These are phyloP conservation scores for Hypomontagnella monticulosa DNA, from an alignment of 495 filamentous ascomycete genomes.

Conservation along the genomic window DNA sequence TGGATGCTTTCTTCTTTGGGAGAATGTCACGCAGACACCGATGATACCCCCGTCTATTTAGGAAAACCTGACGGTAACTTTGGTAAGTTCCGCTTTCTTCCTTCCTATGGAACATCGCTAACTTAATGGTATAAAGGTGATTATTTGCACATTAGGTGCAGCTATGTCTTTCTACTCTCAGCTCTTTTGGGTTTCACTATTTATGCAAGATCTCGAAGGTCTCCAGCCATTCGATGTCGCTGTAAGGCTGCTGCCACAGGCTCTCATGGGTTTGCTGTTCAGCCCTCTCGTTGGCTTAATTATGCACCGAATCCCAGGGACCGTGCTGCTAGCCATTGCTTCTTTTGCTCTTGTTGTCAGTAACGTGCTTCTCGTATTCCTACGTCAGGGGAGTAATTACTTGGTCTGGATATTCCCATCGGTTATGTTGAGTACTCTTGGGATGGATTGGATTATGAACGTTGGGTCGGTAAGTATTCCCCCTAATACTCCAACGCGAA, in stretches of 20 bases:
- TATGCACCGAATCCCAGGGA: slow-evolving; percentile 47
- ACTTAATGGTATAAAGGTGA: slow-evolving; percentile 25
- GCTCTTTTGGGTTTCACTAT: slow-evolving; percentile 52
- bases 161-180: slow-evolving; percentile 54
- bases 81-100: slow-evolving; percentile 31
- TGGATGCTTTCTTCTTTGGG: slow-evolving; percentile 64
- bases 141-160: slow-evolving; percentile 44
- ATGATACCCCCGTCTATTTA: slow-evolving; percentile 50
- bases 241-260: slow-evolving; percentile 47
- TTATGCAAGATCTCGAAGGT: slow-evolving; percentile 50
- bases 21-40: slow-evolving; percentile 48
- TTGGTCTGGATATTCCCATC: slow-evolving; percentile 50
- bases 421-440: slow-evolving; percentile 48
- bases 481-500: not conserved
- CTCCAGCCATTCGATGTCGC: slow-evolving; percentile 47
- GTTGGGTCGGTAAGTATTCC: slow-evolving; percentile 48
- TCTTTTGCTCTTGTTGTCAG: slow-evolving; percentile 42
- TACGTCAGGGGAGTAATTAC: slow-evolving; percentile 47
- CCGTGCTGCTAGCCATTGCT: slow-evolving; percentile 42
- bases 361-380: slow-evolving; percentile 48
- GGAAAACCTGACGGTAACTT: slow-evolving; percentile 47
- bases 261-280: slow-evolving; percentile 47
- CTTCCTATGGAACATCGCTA: not conserved
- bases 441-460: slow-evolving; percentile 53
- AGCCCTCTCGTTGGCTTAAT: slow-evolving; percentile 49